Base-by-base conservation (phyloP, 2,329 filamentous ascomycete species). In the Pyrenochaeta sp. region DNA sequence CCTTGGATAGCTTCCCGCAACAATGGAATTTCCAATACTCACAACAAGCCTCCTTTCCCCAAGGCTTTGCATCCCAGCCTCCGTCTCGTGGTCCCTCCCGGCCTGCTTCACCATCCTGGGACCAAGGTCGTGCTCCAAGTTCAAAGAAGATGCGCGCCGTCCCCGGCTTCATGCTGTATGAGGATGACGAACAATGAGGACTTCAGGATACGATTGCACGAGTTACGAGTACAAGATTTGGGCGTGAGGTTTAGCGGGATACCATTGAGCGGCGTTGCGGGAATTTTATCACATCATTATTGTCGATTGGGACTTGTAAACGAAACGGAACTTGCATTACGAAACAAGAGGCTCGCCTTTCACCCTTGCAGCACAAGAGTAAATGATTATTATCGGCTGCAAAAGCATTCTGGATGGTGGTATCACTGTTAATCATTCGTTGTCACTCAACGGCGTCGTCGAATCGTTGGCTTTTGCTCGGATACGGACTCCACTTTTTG, bases 91-190 rank as follows among this genome's bases (percentile, higher is more conserved):
- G 55, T 31, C 53, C 59, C 7, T 64, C 61, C 37, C 53, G 68
- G 23, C 67, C 68, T 35, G 66, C 67, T 11, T 72, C 68, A 11
- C 68, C 68, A 17, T 62, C 63, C 2, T 72, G 67, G 67, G 66
- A 69, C 10, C 64, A 70, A 47, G 66, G 65, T 15, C 33, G 58
- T 27, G 51, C 52, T 18, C 58, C 58, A 6, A 49, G 23, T 27
- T 27, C 50, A 4, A 68, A 67, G 49, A 68, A 67, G 50, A 67
- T 67, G 57, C 59, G 54, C 21, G 46, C 51, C 15, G 56, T 54
- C 14, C 53, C 54, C 14, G 52, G 54, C n/a, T 64, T 64, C 56
- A 60, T 61, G 54, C 46, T 64, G 39, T 58, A 53, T 27, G 61
- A 64, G 32, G 49, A 53, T 36, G 58, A 61, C 21, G 56, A 64